phyloP scores from a whole-genome alignment of 2,329 filamentous ascomycete species.

The Hypoxylon sp. region DNA sequence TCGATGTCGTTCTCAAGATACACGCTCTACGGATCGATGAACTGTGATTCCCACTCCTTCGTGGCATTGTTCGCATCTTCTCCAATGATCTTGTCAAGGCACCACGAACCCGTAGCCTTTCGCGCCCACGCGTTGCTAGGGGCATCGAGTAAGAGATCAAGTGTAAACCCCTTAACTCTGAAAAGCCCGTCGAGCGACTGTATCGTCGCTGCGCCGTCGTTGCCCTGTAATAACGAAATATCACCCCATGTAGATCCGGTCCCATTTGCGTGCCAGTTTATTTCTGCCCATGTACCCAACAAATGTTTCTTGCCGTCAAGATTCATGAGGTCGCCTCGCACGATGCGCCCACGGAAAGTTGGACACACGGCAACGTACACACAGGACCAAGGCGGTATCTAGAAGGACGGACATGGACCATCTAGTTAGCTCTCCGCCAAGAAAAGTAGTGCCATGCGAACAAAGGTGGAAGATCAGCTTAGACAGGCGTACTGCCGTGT shows the following conservation, averaged over 20 bases:
- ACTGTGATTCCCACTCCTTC: conserved; percentile 37
- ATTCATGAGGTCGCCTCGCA: conserved; percentile 36
- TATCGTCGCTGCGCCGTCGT: conserved; percentile 43
- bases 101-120: conserved; percentile 44
- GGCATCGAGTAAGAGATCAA: conserved; percentile 39
- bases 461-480: neutral
- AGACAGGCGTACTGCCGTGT: conserved; percentile 24
- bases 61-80: conserved; percentile 36
- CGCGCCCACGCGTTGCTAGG: conserved; percentile 37
- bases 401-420: neutral
- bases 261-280: conserved; percentile 40
- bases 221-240: conserved; percentile 46
- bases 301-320: conserved; percentile 39
- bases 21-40: conserved; percentile 38
- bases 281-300: conserved; percentile 44
- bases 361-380: conserved; percentile 39
- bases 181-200: conserved; percentile 35
- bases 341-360: conserved; percentile 42
- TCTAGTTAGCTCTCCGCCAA: neutral
- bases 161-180: conserved; percentile 38
- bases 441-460: neutral
- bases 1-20: conserved; percentile 41
- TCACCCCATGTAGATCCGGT: conserved; percentile 42
- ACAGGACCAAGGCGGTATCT: conserved; percentile 40
- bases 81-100: conserved; percentile 45